Conservation (phyloP, 352 stramenopile genomes). For the Pythium rishiriense region DNA sequence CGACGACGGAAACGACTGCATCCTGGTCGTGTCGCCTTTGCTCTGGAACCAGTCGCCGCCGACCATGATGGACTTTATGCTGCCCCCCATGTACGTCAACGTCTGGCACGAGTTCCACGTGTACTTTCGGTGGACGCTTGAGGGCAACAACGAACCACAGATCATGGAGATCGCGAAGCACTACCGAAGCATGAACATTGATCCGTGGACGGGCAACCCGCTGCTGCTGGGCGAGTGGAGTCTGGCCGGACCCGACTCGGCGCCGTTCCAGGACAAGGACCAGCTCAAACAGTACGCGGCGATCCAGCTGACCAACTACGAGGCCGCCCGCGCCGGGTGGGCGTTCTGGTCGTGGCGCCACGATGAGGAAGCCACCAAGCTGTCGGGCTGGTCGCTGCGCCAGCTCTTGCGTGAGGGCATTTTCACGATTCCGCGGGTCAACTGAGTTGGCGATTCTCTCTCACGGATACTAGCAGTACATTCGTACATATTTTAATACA, state of each 20-base stretch:
- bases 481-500: too few relatives aligned
- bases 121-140: constrained; percentile 51
- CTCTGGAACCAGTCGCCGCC: constrained; percentile 38
- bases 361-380: constrained; percentile 14
- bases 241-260: constrained; percentile 16
- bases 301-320: constrained; percentile 26
- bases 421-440: too few relatives aligned
- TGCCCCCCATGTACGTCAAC: constrained; percentile 35
- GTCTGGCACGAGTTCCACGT: constrained; percentile 61
- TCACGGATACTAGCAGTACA: too few relatives aligned
- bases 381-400: constrained; percentile 24
- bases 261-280: constrained; percentile 11
- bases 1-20: constrained; percentile 39
- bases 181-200: constrained; percentile 4
- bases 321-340: constrained; percentile 23
- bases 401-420: too few relatives aligned
- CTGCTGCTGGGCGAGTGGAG: constrained; percentile 58
- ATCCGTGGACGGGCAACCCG: constrained; percentile 31
- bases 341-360: constrained; percentile 35
- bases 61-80: constrained; percentile 36
- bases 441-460: too few relatives aligned
- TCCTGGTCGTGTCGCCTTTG: constrained; percentile 42
- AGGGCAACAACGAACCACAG: constrained; percentile 24
- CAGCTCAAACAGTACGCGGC: constrained; percentile 14
- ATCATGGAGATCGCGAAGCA: constrained; percentile 9